phyloP scores from a whole-genome alignment of 768 basidiomycete genomes.

The Cantharellus anzutake region DNA sequence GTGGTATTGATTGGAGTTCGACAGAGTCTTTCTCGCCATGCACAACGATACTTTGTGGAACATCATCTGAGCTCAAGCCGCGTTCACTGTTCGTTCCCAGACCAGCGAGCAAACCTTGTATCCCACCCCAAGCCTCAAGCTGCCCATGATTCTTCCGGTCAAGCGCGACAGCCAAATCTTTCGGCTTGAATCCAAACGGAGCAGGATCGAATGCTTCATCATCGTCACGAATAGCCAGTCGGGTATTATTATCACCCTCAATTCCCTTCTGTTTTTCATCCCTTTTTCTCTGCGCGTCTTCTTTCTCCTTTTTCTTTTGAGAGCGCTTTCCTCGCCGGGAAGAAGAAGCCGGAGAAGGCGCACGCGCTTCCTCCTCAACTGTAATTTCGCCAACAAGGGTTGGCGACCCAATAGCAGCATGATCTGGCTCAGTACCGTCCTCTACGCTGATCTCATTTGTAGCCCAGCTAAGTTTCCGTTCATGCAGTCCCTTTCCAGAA shows the following conservation, averaged over 20 bases:
- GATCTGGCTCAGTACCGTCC: conserved; percentile 6
- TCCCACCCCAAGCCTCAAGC: conserved; percentile 54
- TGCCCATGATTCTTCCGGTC: conserved; percentile 69
- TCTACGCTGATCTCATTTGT: conserved; percentile 1
- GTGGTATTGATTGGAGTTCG: no score
- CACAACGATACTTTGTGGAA: no score
- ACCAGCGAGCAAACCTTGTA: conserved; percentile 40
- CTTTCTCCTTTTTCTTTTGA: no score
- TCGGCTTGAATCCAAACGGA: conserved; percentile 60
- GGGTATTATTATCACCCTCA: not conserved
- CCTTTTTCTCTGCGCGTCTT: not conserved
- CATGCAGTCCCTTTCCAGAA: not conserved
- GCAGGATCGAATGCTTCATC: conserved; percentile 18
- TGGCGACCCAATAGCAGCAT: not conserved
- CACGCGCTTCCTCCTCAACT: not conserved
- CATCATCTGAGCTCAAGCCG: conserved; percentile 15
- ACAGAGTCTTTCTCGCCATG: no score
- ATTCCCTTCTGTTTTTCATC: not conserved
- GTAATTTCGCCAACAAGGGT: not conserved
- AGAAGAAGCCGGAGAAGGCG: no score
- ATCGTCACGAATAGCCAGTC: no score
- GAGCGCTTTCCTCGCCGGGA: no score
- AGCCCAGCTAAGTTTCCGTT: not conserved
- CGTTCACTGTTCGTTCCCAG: conserved; percentile 41
- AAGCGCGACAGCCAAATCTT: conserved; percentile 61